Evolutionary conservation across 2,329 filamentous ascomycete species (phyloP), one percentile per base, ranked within the genome.

Genomic region (Knoxdaviesia proteae): DNA sequence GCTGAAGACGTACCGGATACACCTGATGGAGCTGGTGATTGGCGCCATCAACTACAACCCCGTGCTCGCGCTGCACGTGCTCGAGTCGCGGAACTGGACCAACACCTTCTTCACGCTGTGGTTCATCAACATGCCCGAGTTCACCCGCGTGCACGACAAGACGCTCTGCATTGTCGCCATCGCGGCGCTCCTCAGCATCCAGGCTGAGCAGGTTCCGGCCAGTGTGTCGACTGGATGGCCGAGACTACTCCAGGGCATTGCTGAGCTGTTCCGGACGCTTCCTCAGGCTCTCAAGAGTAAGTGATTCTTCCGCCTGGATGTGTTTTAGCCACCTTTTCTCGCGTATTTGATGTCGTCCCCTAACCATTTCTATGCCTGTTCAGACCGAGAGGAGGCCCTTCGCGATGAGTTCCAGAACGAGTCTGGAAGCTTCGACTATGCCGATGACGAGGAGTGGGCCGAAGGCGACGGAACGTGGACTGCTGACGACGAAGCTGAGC

Each of bases 91-190:
- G 54, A 80, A 76, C 47, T 94, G 87, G 88, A 96, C 90, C 6
- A 96, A 96, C 63, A 92, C 92, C 56, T 98, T 98, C 65, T 98
- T 98, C 67, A 94, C 84, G 61, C 65, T 92, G 46, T 98, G 90
- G 90, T 98, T 98, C 60, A 84, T 84, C 37, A 92, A 79, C 62
- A 98, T 98, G 64, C 81, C 93, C 48, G 79, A 75, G 53, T 96
- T 98, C 63, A 82, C 76, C 42, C 74, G 90, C 37, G 90, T 98
- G 3, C 90, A 98, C 57, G 90, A 98, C 66, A 98, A 98, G 73
- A 98, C 94, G 68, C 69, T 98, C 31, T 94, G 84, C 48, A 94
- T 98, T 52, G 83, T 87, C 11, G 88, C 87, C 39, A 96, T 98
- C 51, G 80, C 83, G 46, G 72, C 84, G 5, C 73, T 98, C 7